Conservation (phyloP, 2,329 filamentous ascomycete species). For the Gnomoniopsis smithogilvyi region DNA sequence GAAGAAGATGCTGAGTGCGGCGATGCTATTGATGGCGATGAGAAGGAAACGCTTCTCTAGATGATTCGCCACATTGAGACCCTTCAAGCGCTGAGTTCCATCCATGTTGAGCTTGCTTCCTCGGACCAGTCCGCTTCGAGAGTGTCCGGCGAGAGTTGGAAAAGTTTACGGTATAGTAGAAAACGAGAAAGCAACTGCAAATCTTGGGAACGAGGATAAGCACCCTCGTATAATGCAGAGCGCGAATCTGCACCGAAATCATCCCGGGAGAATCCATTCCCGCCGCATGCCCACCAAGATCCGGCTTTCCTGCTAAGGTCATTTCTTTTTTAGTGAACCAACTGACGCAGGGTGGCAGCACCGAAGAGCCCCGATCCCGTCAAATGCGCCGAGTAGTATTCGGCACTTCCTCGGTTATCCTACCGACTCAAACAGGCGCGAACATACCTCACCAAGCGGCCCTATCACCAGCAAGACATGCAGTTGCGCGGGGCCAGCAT, state of each 20-base stretch:
- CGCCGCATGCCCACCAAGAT: too few relatives aligned
- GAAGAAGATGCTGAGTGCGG: slow-evolving; percentile 65
- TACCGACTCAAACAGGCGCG: neutral
- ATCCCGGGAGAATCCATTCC: too few relatives aligned
- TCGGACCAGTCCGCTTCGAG: neutral
- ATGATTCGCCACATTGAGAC: slow-evolving; percentile 42
- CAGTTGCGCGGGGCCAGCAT: neutral
- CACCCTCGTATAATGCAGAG: too few relatives aligned
- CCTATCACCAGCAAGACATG: neutral
- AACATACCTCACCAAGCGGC: neutral
- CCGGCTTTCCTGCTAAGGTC: neutral
- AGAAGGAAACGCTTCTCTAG: slow-evolving; percentile 55
- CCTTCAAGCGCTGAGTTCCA: slow-evolving; percentile 10
- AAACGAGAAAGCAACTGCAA: neutral
- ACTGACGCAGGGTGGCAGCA: neutral
- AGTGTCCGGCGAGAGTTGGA: neutral
- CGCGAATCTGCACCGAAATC: too few relatives aligned
- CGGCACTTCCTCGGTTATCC: neutral
- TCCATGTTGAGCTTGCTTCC: neutral
- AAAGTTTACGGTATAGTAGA: neutral
- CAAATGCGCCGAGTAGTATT: neutral
- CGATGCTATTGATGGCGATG: slow-evolving; percentile 60
- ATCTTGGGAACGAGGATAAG: too few relatives aligned
- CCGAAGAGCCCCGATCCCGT: neutral
- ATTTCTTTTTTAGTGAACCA: neutral